A percentile compares a stretch with the other conserved stretches of the same genome.
These are phyloP conservation scores for Penicillium riverlandense DNA, from an alignment of 495 filamentous ascomycete species.

Conservation along the genomic window DNA sequence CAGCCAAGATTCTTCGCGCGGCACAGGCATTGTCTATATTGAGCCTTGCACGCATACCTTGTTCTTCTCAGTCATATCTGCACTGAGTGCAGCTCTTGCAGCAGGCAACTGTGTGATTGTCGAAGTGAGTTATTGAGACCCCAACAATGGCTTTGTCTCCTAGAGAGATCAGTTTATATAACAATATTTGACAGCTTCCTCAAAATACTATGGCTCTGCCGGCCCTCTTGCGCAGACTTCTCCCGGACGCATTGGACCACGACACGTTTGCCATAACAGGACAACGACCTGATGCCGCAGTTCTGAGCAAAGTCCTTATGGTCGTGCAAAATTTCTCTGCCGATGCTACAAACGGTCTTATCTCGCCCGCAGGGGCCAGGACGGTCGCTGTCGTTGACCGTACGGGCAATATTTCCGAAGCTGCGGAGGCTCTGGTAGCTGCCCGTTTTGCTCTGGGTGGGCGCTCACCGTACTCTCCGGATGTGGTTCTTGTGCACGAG, in stretches of 20 bases:
- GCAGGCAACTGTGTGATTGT: constrained; percentile 48
- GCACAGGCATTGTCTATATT: constrained; percentile 45
- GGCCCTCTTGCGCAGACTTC: constrained; percentile 28
- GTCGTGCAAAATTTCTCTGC: constrained; percentile 11
- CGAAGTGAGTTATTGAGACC: constrained; percentile 24
- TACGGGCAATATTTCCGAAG: constrained; percentile 37
- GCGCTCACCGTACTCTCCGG: constrained; percentile 44
- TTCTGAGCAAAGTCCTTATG: constrained; percentile 9
- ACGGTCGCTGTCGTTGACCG: constrained; percentile 47
- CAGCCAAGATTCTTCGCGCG: constrained; percentile 13
- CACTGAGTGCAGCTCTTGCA: constrained; percentile 41
- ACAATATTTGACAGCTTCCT: constrained; percentile 20
- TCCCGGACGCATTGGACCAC: constrained; percentile 31
- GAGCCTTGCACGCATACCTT: constrained; percentile 38
- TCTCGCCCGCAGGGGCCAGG: constrained; percentile 21
- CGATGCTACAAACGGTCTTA: constrained; percentile 8
- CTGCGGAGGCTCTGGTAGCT: constrained; percentile 36
- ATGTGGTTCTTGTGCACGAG: constrained; percentile 49
- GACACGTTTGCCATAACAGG: constrained; percentile 35
- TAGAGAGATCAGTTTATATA: not conserved
- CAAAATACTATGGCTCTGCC: constrained; percentile 26
- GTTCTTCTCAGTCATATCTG: constrained; percentile 40
- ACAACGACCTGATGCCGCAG: constrained; percentile 12
- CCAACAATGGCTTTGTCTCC: too few relatives aligned
- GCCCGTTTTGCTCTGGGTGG: constrained; percentile 46